Evolutionary conservation across 805 yeast species (phyloP).

Genomic region (Candida mattraensis): DNA sequence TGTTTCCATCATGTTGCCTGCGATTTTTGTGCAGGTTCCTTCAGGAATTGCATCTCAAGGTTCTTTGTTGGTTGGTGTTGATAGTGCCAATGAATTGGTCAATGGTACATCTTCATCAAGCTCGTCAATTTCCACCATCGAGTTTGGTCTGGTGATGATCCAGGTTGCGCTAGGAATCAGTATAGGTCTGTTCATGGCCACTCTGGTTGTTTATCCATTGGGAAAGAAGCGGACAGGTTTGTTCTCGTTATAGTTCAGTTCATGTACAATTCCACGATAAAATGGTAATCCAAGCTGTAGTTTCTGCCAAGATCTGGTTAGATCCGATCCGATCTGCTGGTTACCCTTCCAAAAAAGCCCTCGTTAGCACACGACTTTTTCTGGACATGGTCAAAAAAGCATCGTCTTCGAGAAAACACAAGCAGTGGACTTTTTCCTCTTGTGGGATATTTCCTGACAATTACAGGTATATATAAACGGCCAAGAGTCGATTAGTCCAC

Average conservation of each 20-base stretch:
- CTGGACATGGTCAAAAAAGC: too few relatives aligned
- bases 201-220: conserved; percentile 86
- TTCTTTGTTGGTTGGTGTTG: conserved; percentile 76
- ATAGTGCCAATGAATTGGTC: conserved; percentile 68
- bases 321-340: too few relatives aligned
- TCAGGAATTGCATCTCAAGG: conserved; percentile 93
- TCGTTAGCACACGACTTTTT: too few relatives aligned
- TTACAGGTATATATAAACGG: too few relatives aligned
- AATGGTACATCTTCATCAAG: conserved; percentile 12
- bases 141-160: conserved; percentile 85
- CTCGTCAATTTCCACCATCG: conserved; percentile 30
- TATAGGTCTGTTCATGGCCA: conserved; percentile 90
- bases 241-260: conserved; percentile 59
- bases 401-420: too few relatives aligned
- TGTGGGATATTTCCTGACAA: too few relatives aligned
- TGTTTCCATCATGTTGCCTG: conserved; percentile 94
- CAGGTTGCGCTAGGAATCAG: conserved; percentile 92
- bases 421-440: too few relatives aligned
- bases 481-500: too few relatives aligned
- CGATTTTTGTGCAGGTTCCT: conserved; percentile 92
- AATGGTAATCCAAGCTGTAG: too few relatives aligned
- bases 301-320: too few relatives aligned
- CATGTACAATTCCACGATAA: too few relatives aligned
- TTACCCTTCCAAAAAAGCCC: conserved; percentile 1
- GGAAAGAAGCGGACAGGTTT: conserved; percentile 88